Evolutionary conservation across 192 early-diverging fungal genomes (phyloP).

Genomic region (Podila epicladia): DNA sequence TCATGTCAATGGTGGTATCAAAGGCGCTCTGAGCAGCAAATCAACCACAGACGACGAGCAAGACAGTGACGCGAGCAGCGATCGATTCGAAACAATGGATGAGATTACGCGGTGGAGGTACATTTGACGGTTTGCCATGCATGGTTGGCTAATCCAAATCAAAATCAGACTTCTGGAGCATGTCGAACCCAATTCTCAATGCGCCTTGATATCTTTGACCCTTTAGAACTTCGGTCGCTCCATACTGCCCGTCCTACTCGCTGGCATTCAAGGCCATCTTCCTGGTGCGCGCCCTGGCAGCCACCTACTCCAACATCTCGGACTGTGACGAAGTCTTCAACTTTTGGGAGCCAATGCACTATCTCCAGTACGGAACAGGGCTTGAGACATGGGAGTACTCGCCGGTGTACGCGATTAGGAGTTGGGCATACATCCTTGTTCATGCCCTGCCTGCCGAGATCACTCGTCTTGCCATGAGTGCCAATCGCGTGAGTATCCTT

Average conservation of each 20-base stretch:
- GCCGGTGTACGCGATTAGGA: slow-evolving; percentile 87
- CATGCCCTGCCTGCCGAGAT: slow-evolving; percentile 62
- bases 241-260: slow-evolving; percentile 60
- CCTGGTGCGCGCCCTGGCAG: slow-evolving; percentile 61
- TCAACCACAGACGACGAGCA: slow-evolving; percentile 10
- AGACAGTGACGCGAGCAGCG: slow-evolving; percentile 11
- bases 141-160: background rate
- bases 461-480: slow-evolving; percentile 55
- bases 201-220: background rate
- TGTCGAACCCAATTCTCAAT: background rate
- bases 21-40: slow-evolving; percentile 11
- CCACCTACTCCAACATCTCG: slow-evolving; percentile 63
- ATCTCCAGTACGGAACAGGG: slow-evolving; percentile 83
- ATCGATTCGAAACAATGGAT: slow-evolving; percentile 5
- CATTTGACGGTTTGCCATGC: background rate
- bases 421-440: slow-evolving; percentile 80
- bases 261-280: slow-evolving; percentile 65
- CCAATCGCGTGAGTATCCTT: slow-evolving; percentile 46
- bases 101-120: slow-evolving; percentile 11
- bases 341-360: slow-evolving; percentile 97
- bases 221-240: slow-evolving; percentile 13
- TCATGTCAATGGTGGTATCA: slow-evolving; percentile 2
- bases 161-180: background rate
- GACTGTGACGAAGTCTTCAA: slow-evolving; percentile 95
- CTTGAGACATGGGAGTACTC: slow-evolving; percentile 98